A percentile compares a stretch with the other conserved stretches of the same genome.
Evolutionary conservation across 2,329 filamentous ascomycete genomes (phyloP).

Genomic region (Claviceps sp.): DNA sequence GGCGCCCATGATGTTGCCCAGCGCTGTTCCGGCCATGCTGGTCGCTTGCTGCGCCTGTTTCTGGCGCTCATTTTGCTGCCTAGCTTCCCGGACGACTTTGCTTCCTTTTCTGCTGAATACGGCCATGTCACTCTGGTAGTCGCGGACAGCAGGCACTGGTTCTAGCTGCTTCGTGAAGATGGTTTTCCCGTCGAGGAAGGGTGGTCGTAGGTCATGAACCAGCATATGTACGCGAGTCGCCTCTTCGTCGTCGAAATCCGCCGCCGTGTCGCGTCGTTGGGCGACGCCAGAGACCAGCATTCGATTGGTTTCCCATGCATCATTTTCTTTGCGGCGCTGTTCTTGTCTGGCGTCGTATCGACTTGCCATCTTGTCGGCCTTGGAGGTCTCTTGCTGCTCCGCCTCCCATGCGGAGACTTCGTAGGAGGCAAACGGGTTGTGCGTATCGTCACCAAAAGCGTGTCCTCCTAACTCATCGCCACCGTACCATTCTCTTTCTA

Average conservation of each 20-base stretch:
- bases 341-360: slow-evolving; percentile 56
- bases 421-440: slow-evolving; percentile 77
- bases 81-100: slow-evolving; percentile 76
- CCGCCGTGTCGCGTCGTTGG: slow-evolving; percentile 68
- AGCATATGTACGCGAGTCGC: slow-evolving; percentile 78
- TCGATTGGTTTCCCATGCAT: slow-evolving; percentile 97
- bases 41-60: slow-evolving; percentile 93
- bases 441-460: slow-evolving; percentile 79
- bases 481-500: slow-evolving; percentile 89
- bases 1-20: slow-evolving; percentile 91
- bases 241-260: slow-evolving; percentile 86
- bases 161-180: slow-evolving; percentile 97
- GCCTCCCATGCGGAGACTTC: slow-evolving; percentile 61
- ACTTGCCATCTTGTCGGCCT: slow-evolving; percentile 68
- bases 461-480: slow-evolving; percentile 73
- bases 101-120: slow-evolving; percentile 95
- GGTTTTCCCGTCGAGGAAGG: slow-evolving; percentile 86
- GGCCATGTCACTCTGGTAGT: slow-evolving; percentile 96
- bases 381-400: slow-evolving; percentile 63
- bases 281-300: slow-evolving; percentile 96
- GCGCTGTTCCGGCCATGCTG: slow-evolving; percentile 76
- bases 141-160: slow-evolving; percentile 81
- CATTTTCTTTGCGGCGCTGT: slow-evolving; percentile 85
- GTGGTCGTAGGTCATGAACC: slow-evolving; percentile 85
- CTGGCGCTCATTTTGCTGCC: slow-evolving; percentile 85